Evolutionary conservation across 1,139 yeast genomes (phyloP), one percentile per base, ranked within the genome.

Genomic region (Ogataea hybrid): DNA sequence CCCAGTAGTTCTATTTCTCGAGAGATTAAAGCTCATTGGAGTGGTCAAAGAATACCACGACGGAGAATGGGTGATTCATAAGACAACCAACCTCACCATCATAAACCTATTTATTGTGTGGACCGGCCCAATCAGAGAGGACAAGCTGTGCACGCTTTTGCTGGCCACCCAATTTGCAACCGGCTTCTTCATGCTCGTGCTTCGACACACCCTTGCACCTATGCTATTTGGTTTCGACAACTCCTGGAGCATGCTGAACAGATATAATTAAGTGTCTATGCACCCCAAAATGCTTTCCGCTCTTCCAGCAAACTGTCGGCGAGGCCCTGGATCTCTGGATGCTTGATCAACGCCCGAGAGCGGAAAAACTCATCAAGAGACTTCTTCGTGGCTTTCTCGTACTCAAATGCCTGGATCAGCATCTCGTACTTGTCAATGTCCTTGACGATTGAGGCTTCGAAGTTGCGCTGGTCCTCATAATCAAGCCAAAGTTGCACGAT

Each of bases 401-500:
- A 92, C 63, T 90, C 97, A 69, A 85, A 81, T 17, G 95, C 85
- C 64, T 92, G 97, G 51, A 86, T 77, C 52, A 90, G 70, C 79
- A 92, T 81, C 67, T 92, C 98, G 58, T 80, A 87, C 72, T 92
- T 92, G 64, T 92, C 98, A 45, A 92, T 80, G 62, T 92, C 97
- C 64, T 92, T 92, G 46, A 89, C 96, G 56, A 86, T 87, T 43
- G 83, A 73, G 5, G 97, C 96, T 63, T 92, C 98, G 18, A 78
- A 64, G 37, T 84, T 76, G 52, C 90, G 71, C 52, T 86, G 81
- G 56, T 84, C 81, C 65, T 92, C 98, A 64, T 92, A 92, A 63
- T 90, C 97, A 46, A 81, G 69, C 96, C 97, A 92, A 50, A 83
- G 73, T 34, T 79, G 83, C 52, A 75, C 64, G 44, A 92, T 72